Evolutionary conservation across 2,329 filamentous ascomycete genomes (phyloP).

Genomic region (Drechslerella coelobrocha): DNA sequence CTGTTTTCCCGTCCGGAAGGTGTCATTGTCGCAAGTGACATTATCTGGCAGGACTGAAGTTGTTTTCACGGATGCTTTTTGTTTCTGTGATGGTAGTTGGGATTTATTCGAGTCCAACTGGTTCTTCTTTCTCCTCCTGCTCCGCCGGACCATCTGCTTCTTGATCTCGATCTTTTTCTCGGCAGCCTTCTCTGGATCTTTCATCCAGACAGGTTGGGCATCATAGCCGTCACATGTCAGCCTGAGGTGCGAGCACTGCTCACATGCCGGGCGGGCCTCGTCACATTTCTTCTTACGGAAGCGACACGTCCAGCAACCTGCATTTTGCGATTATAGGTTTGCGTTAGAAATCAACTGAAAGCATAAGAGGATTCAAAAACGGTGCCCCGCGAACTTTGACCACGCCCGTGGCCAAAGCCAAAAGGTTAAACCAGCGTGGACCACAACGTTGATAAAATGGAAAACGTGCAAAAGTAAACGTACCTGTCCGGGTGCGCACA

Average conservation of each 20-base stretch:
- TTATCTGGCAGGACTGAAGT: constrained; percentile 58
- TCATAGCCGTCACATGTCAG: constrained; percentile 57
- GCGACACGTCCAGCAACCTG: constrained; percentile 59
- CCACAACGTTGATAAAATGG: not conserved
- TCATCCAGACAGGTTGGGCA: constrained; percentile 56
- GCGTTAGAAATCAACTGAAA: not conserved
- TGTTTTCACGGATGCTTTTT: constrained; percentile 59
- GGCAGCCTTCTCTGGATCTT: constrained; percentile 50
- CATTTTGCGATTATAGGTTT: not conserved
- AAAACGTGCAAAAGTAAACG: constrained; percentile 8
- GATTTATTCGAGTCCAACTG: constrained; percentile 24
- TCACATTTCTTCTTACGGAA: constrained; percentile 59
- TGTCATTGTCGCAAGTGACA: constrained; percentile 50
- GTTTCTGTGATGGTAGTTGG: constrained; percentile 55
- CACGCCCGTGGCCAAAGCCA: too few species aligned
- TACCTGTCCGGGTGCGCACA: constrained; percentile 49
- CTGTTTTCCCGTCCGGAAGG: not conserved
- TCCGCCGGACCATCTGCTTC: constrained; percentile 52
- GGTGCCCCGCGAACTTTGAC: not conserved
- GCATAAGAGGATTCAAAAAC: not conserved
- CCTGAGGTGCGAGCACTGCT: constrained; percentile 56
- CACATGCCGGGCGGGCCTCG: constrained; percentile 57
- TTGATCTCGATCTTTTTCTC: constrained; percentile 53
- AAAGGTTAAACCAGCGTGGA: not conserved
- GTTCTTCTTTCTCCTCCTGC: constrained; percentile 50